phyloP scores from a whole-genome alignment of 768 basidiomycete species.

The Panus rudis region DNA sequence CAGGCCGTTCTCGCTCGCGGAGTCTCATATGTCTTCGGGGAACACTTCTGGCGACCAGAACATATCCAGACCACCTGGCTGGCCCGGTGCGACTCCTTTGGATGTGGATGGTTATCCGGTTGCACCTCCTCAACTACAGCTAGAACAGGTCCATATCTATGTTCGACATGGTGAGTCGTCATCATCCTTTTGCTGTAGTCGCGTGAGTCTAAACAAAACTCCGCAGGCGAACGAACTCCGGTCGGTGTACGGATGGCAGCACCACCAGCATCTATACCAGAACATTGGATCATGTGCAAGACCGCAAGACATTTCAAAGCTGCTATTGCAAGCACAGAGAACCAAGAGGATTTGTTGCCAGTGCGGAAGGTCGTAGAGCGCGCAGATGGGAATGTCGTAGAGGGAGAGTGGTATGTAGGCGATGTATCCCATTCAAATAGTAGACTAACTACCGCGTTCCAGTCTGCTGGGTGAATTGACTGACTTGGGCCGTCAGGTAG shows the following conservation, averaged over 20 bases:
- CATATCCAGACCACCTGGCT: neutral
- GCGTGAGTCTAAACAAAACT: neutral
- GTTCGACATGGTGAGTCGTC: slow-evolving; percentile 59
- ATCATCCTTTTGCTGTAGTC: slow-evolving; percentile 1
- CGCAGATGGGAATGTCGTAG: slow-evolving; percentile 42
- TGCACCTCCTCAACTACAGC: slow-evolving; percentile 44
- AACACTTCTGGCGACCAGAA: no score
- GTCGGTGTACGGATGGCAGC: slow-evolving; percentile 60
- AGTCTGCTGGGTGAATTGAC: slow-evolving; percentile 71
- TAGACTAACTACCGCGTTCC: neutral
- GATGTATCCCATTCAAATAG: neutral
- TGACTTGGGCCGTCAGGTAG: slow-evolving; percentile 61
- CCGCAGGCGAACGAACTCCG: slow-evolving; percentile 66
- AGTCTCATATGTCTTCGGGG: no score
- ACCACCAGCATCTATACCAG: slow-evolving; percentile 58
- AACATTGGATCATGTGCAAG: slow-evolving; percentile 63
- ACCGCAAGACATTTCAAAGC: slow-evolving; percentile 44
- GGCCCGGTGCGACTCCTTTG: slow-evolving; percentile 23
- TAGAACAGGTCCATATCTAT: slow-evolving; percentile 72
- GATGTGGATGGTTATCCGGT: slow-evolving; percentile 56
- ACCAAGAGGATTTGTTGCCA: slow-evolving; percentile 25
- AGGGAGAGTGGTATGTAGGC: slow-evolving; percentile 55
- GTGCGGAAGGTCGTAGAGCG: slow-evolving; percentile 48
- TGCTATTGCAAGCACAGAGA: slow-evolving; percentile 31
- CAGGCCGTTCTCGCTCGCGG: no score